Conservation (phyloP, 202 grass and related monocot species). For the Setaria italica region DNA sequence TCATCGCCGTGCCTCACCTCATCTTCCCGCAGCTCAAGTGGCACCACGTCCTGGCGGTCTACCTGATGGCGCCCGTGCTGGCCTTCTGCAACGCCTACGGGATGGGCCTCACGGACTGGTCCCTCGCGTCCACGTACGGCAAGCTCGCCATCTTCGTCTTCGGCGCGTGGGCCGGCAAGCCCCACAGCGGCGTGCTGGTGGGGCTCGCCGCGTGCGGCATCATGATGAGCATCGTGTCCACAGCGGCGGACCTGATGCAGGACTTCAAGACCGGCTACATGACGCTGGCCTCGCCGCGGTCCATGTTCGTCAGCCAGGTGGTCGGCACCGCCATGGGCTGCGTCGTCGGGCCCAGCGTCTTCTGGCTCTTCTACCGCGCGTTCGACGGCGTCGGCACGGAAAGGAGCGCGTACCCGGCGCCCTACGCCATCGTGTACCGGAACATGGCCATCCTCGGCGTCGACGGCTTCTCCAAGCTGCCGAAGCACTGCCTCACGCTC, state of each 20-base stretch:
- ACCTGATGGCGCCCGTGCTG: conserved; percentile 13
- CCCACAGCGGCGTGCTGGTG: conserved; percentile 56
- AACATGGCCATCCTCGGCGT: conserved; percentile 97
- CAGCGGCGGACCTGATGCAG: conserved; percentile 68
- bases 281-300: conserved; percentile 59
- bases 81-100: conserved; percentile 5
- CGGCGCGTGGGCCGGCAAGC: background rate
- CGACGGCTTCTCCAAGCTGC: conserved; percentile 77
- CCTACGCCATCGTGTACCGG: conserved; percentile 91
- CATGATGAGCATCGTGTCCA: conserved; percentile 48
- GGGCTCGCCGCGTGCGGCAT: conserved; percentile 61
- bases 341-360: conserved; percentile 55
- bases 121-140: background rate
- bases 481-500: conserved; percentile 55
- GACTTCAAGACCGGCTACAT: conserved; percentile 74
- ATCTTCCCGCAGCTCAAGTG: background rate
- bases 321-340: conserved; percentile 72
- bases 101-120: conserved; percentile 1
- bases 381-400: conserved; percentile 47
- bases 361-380: conserved; percentile 68
- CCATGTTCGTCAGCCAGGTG: conserved; percentile 74
- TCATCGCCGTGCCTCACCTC: background rate
- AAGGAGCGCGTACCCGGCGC: conserved; percentile 54
- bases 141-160: conserved; percentile 1
- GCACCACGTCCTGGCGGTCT: background rate